These are phyloP conservation scores for Parachlorella kessleri DNA, from an alignment of 139 green algal genomes.

Conservation along the genomic window DNA sequence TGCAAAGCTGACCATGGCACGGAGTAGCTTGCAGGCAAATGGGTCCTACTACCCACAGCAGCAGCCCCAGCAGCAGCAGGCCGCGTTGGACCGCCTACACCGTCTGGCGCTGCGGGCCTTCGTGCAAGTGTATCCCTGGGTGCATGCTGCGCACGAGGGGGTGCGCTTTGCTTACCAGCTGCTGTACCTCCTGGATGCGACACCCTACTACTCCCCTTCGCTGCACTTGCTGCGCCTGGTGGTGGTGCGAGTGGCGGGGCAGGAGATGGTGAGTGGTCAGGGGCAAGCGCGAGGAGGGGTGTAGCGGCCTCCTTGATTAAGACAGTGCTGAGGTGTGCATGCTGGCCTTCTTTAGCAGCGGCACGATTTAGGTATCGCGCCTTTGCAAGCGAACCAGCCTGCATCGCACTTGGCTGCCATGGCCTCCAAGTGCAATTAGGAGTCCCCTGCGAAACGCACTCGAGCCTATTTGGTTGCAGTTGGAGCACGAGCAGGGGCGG, in stretches of 20 bases:
- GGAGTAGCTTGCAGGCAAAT: too few relatives aligned
- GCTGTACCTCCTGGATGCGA: conserved; percentile 65
- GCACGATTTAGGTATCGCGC: neutral
- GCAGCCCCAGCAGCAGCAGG: neutral
- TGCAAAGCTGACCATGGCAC: too few relatives aligned
- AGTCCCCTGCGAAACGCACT: too few relatives aligned
- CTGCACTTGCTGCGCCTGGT: conserved; percentile 64
- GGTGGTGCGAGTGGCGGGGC: conserved; percentile 60
- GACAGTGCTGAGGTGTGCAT: too few relatives aligned
- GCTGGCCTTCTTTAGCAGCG: too few relatives aligned
- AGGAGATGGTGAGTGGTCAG: conserved; percentile 52
- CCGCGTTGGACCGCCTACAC: neutral
- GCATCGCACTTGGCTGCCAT: too few relatives aligned
- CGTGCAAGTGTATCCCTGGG: conserved; percentile 56
- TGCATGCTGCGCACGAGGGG: conserved; percentile 56
- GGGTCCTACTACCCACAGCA: neutral
- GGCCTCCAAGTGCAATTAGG: too few relatives aligned
- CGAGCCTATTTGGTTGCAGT: conserved; percentile 29
- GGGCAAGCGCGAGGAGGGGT: too few relatives aligned
- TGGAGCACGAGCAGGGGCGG: conserved; percentile 30
- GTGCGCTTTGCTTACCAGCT: conserved; percentile 72
- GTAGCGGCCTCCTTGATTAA: too few relatives aligned
- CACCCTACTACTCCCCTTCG: conserved; percentile 52
- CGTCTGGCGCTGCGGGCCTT: conserved; percentile 19
- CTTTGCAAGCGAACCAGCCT: neutral